Evolutionary conservation across 2,329 filamentous ascomycete genomes (phyloP), one percentile per base, ranked within the genome.

Genomic region (Hymenoscyphus occultus): DNA sequence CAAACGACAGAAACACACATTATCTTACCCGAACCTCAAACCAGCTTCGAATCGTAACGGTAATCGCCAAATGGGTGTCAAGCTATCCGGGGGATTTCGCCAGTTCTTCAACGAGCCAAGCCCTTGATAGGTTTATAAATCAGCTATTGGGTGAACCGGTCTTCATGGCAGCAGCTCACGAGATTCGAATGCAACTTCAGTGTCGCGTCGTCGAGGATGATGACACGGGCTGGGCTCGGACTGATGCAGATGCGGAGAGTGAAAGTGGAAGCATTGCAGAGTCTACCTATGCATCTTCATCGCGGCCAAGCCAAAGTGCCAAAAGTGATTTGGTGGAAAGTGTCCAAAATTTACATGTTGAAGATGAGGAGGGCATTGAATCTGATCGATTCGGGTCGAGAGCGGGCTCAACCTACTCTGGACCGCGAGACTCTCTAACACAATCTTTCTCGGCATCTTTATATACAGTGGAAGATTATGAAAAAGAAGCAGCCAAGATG

Each of bases 71-170:
- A 75, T 99, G 95, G 95, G 89, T 96, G 1, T 88, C 89, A 16
- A 82, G 89, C 56, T 98, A 98, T 76, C 93, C 95, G 0, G 94
- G 93, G 16, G 95, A 99, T 77, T 97, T 98, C 80, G 93, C 93
- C 0, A 88, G 90, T 67, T 84, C 89, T 1, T 84, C 84, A 28
- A 96, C 92, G 1, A 87, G 88, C 69, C 86, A 84, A 69, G 86
- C 85, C 39, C 80, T 97, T 48, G 86, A 89, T 60, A 87, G 87
- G 31, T 95, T 99, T 72, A 89, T 96, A 42, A 79, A 81, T 19
- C 84, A 88, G 51, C 80, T 98, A n/a, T 85, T 91, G 28, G 85
- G 84, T 5, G 90, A 91, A 68, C 88, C 91, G 10, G 90, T 96
- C 60, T 97, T 96, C 77, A 87, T 91, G 22, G 88, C 91, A 19